Evolutionary conservation across 2,329 filamentous ascomycete genomes (phyloP).

Genomic region (Blastomyces percursus): DNA sequence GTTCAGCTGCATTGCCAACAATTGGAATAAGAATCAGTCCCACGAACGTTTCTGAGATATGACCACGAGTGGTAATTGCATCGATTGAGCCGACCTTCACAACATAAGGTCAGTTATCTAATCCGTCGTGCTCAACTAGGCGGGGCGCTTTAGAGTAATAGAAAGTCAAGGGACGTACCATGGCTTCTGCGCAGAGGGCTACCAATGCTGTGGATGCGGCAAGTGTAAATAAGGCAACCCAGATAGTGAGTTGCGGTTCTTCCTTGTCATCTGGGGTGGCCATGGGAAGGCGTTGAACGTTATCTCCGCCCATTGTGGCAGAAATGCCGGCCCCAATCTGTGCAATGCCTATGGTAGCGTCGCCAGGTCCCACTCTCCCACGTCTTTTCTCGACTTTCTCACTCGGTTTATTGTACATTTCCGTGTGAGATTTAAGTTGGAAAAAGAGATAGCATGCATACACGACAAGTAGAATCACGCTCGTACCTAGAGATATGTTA

Average conservation of each 20-base stretch:
- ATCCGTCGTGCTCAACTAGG: background rate
- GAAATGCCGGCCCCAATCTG: constrained; percentile 42
- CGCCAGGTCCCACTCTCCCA: constrained; percentile 39
- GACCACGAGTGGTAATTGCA: constrained; percentile 38
- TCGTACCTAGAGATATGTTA: constrained; percentile 33
- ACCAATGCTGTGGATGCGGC: constrained; percentile 65
- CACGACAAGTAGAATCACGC: constrained; percentile 72
- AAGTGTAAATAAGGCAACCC: constrained; percentile 62
- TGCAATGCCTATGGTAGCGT: constrained; percentile 40
- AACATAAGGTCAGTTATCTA: background rate
- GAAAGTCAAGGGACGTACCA: constrained; percentile 30
- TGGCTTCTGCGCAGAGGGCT: constrained; percentile 61
- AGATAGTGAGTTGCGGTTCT: constrained; percentile 60
- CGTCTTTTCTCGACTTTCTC: constrained; percentile 58
- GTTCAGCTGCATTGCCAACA: constrained; percentile 56
- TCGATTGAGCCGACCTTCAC: constrained; percentile 43
- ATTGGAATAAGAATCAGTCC: constrained; percentile 55
- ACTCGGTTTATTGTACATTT: constrained; percentile 68
- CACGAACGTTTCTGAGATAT: constrained; percentile 50
- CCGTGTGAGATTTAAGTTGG: constrained; percentile 75
- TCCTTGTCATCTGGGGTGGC: constrained; percentile 57
- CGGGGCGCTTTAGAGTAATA: background rate
- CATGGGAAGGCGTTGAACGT: constrained; percentile 37
- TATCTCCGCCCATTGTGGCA: constrained; percentile 40
- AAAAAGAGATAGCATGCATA: constrained; percentile 80